These are phyloP conservation scores for Leishmania tropica DNA, from an alignment of 208 protist species.

Conservation along the genomic window DNA sequence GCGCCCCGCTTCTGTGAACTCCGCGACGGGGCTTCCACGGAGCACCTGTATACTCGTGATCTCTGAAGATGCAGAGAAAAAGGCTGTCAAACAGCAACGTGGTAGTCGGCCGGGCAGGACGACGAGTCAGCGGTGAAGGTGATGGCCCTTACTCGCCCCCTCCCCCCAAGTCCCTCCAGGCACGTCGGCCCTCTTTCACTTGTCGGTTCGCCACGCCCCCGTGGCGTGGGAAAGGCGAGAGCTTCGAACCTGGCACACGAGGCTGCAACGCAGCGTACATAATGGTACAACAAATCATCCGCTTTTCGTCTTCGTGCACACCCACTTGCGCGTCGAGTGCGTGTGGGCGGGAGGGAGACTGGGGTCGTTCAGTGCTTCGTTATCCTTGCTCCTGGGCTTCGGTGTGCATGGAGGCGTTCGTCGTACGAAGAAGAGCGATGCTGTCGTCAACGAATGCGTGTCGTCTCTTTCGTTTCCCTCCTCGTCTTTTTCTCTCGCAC, in stretches of 20 bases:
- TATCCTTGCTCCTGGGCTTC: not conserved
- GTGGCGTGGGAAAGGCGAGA: not conserved
- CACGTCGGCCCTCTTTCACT: not conserved
- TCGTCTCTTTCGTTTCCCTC: not conserved
- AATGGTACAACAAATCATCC: not conserved
- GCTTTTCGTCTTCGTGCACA: not conserved
- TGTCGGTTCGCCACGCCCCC: not conserved
- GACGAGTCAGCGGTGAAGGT: too few relatives aligned
- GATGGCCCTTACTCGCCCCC: too few relatives aligned
- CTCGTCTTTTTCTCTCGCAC: not conserved
- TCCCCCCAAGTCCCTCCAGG: not conserved
- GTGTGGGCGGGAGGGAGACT: not conserved
- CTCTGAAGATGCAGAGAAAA: too few relatives aligned
- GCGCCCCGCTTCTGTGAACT: too few relatives aligned
- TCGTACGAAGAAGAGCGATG: not conserved
- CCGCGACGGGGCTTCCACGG: too few relatives aligned
- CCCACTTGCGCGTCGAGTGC: not conserved
- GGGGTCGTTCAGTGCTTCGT: not conserved
- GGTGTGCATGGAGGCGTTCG: not conserved
- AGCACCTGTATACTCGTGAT: too few relatives aligned
- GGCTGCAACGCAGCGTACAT: not conserved
- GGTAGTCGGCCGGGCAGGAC: too few relatives aligned
- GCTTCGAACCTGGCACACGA: not conserved
- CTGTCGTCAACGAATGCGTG: not conserved
- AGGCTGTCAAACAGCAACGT: too few relatives aligned